Evolutionary conservation across 2,329 filamentous ascomycete genomes (phyloP).

Genomic region (Nakataea oryzae): DNA sequence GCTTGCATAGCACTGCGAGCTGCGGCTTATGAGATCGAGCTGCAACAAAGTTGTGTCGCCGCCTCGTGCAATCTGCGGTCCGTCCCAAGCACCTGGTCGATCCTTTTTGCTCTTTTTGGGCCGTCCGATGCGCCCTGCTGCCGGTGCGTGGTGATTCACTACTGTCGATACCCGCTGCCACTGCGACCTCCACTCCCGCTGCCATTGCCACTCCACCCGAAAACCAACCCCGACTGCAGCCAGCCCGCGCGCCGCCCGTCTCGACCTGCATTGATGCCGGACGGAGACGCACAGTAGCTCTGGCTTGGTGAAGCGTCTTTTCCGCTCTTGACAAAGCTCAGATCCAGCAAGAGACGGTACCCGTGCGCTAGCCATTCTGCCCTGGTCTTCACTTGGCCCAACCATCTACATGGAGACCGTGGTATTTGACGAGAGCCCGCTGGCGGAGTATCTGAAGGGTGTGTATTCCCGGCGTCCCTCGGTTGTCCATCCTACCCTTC

Average conservation of each 20-base stretch:
- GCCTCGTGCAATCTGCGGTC: background rate
- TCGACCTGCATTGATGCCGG: background rate
- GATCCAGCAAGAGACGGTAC: background rate
- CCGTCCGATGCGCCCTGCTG: background rate
- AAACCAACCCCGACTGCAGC: no score
- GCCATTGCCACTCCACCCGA: background rate
- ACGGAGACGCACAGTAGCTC: background rate
- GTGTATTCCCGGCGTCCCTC: slow-evolving; percentile 17
- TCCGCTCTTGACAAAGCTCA: background rate
- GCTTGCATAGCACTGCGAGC: background rate
- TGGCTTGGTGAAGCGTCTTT: background rate
- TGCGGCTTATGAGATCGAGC: background rate
- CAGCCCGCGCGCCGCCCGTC: background rate
- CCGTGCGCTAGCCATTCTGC: background rate
- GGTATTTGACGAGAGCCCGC: slow-evolving; percentile 75
- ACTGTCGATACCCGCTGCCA: background rate
- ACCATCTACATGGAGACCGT: slow-evolving; percentile 67
- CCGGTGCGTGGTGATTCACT: background rate
- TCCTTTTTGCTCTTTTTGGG: background rate
- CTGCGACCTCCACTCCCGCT: no score
- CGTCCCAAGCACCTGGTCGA: background rate
- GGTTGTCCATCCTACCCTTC: slow-evolving; percentile 4
- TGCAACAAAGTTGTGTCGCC: background rate
- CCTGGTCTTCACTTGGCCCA: background rate
- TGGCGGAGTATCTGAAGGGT: slow-evolving; percentile 89